Percentiles rank a stretch among this genome's conserved stretches.
Conservation (phyloP, 345 rosid genomes). For the Citrus maxima region DNA sequence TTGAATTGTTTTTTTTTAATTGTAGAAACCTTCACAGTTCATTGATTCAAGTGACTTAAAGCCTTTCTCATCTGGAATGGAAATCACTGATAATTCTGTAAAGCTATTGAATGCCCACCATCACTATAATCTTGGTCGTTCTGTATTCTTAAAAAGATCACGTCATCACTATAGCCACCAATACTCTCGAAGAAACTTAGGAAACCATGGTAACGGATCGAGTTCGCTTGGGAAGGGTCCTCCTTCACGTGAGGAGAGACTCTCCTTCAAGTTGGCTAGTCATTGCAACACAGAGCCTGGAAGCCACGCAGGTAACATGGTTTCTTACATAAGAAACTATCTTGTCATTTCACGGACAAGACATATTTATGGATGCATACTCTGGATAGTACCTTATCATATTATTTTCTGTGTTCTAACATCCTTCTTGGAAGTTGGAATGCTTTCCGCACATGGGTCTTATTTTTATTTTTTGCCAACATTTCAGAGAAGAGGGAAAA, state of each 20-base stretch:
- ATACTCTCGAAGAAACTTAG: conserved; percentile 44
- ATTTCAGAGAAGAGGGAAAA: conserved; percentile 40
- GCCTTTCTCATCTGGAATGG: conserved; percentile 33
- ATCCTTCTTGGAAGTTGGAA: neutral
- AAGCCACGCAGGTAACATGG: conserved; percentile 30
- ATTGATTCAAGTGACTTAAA: conserved; percentile 30
- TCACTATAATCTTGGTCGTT: conserved; percentile 40
- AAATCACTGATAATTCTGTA: conserved; percentile 24
- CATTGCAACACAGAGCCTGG: conserved; percentile 30
- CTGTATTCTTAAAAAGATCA: conserved; percentile 55
- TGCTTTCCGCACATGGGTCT: no score
- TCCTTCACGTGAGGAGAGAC: conserved; percentile 31
- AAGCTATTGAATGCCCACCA: conserved; percentile 37
- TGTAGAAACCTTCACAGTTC: conserved; percentile 37
- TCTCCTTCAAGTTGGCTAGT: conserved; percentile 36
- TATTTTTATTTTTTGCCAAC: neutral
- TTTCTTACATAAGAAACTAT: neutral
- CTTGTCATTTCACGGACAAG: neutral
- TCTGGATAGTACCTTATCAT: neutral
- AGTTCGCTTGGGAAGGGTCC: conserved; percentile 44
- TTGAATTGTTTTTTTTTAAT: neutral
- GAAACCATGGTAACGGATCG: conserved; percentile 36
- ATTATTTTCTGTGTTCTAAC: neutral
- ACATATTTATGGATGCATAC: neutral
- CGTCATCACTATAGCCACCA: conserved; percentile 57